phyloP scores from a whole-genome alignment of 1,284 basidiomycete species.

The Spongispora temasekensis region DNA sequence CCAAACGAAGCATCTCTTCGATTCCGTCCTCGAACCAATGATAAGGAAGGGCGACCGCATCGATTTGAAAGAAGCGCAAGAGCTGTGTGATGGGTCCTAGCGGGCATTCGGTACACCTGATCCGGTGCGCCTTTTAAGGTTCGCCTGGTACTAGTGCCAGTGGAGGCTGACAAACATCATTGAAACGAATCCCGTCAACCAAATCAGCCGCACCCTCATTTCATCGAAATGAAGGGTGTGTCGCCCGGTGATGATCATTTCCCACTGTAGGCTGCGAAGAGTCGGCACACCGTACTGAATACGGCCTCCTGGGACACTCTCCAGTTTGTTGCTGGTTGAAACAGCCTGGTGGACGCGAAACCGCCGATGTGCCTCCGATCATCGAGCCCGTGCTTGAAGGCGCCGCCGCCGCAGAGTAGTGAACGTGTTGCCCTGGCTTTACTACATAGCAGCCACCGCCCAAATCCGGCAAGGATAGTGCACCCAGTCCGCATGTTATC shows the following conservation, averaged over 20 bases:
- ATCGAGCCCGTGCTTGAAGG: slow-evolving; percentile 4
- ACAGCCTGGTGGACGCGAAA: slow-evolving; percentile 12
- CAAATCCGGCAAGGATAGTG: slow-evolving; percentile 26
- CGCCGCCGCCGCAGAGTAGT: slow-evolving; percentile 15
- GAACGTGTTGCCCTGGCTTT: slow-evolving; percentile 20
- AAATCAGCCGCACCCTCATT: slow-evolving; percentile 23
- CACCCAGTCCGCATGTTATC: slow-evolving; percentile 33
- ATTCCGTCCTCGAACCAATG: slow-evolving; percentile 3
- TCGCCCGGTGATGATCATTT: too few relatives aligned
- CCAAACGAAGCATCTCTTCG: slow-evolving; percentile 10
- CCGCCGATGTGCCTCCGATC: slow-evolving; percentile 3
- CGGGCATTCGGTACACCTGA: slow-evolving; percentile 15
- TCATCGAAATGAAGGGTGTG: slow-evolving; percentile 22
- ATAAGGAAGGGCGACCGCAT: slow-evolving; percentile 7
- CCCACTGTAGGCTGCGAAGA: too few relatives aligned
- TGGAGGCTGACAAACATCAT: slow-evolving; percentile 25
- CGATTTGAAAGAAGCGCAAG: slow-evolving; percentile 7
- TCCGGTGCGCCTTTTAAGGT: slow-evolving; percentile 14
- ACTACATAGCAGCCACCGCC: slow-evolving; percentile 15
- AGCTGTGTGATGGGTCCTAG: slow-evolving; percentile 14
- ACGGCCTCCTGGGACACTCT: too few relatives aligned
- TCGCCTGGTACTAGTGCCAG: not conserved
- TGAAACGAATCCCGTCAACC: slow-evolving; percentile 14
- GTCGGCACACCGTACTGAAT: too few relatives aligned
- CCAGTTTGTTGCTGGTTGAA: slow-evolving; percentile 10